Conservation (phyloP, 2,329 filamentous ascomycete species). For the Daldinia eschscholtzii region DNA sequence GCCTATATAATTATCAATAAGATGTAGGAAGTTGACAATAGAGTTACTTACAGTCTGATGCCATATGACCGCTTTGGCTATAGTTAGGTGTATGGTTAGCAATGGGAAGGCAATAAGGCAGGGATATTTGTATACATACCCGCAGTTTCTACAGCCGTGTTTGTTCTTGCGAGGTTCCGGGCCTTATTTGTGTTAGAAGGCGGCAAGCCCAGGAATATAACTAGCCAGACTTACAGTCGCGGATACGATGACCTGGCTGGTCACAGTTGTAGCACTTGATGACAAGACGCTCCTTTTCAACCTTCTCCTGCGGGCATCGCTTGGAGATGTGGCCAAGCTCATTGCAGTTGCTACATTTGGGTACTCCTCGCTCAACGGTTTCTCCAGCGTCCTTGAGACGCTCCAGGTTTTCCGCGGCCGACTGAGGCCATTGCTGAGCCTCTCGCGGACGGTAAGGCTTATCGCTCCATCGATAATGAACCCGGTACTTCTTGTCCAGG, state of each 20-base stretch:
- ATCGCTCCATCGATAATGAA: constrained; percentile 71
- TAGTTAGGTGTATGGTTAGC: constrained; percentile 29
- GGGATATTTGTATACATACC: constrained; percentile 54
- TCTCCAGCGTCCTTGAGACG: constrained; percentile 77
- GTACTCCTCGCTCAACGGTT: constrained; percentile 68
- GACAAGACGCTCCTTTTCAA: constrained; percentile 60
- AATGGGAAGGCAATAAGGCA: neutral
- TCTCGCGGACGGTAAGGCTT: constrained; percentile 71
- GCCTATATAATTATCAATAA: constrained; percentile 48
- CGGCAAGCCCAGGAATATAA: neutral
- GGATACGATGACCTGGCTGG: constrained; percentile 72
- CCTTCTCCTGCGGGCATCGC: constrained; percentile 69
- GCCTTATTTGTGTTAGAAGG: constrained; percentile 56
- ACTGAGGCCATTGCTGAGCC: constrained; percentile 70
- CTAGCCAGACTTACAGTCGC: constrained; percentile 71
- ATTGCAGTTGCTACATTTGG: constrained; percentile 73
- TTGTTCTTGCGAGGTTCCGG: constrained; percentile 72
- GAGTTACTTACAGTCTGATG: constrained; percentile 61
- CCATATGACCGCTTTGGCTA: constrained; percentile 64
- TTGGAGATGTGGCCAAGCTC: constrained; percentile 74
- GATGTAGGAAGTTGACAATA: constrained; percentile 33
- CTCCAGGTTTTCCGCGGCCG: constrained; percentile 69
- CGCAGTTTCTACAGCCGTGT: constrained; percentile 77
- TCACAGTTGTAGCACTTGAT: constrained; percentile 76
- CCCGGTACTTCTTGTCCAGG: constrained; percentile 72